Evolutionary conservation across 2,329 filamentous ascomycete genomes (phyloP).

Genomic region (Alternaria consortialis): DNA sequence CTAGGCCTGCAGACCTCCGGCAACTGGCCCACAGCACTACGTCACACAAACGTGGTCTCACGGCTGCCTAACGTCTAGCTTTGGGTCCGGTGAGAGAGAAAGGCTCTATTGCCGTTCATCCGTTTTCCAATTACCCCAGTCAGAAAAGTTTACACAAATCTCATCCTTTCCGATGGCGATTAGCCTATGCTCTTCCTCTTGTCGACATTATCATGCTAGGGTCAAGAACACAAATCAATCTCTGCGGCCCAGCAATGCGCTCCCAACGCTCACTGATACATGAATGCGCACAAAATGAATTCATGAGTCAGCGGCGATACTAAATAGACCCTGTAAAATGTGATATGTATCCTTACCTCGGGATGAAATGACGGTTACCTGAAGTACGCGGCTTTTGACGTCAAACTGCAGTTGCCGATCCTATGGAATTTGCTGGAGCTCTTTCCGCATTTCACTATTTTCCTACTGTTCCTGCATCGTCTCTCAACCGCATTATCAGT

Average conservation of each 20-base stretch:
- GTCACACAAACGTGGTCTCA: slow-evolving; percentile 5
- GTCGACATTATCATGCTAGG: too few species aligned
- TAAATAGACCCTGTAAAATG: not conserved
- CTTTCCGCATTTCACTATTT: slow-evolving; percentile 1
- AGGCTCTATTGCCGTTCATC: slow-evolving; percentile 2
- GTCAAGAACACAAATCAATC: not conserved
- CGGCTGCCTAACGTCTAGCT: slow-evolving; percentile 4
- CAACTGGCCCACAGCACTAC: slow-evolving; percentile 6
- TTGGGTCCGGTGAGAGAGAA: not conserved
- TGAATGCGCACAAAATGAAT: not conserved
- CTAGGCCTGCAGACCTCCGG: not conserved
- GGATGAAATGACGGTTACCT: not conserved
- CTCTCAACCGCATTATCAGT: not conserved
- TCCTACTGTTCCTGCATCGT: not conserved
- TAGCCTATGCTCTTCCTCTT: not conserved
- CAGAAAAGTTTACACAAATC: slow-evolving; percentile 6
- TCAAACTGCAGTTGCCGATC: slow-evolving; percentile 2
- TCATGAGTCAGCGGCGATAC: not conserved
- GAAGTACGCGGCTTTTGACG: slow-evolving; percentile 7
- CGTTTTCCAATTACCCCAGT: not conserved
- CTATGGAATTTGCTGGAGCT: slow-evolving; percentile 1
- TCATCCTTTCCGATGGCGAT: not conserved
- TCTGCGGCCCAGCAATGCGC: not conserved
- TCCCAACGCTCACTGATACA: not conserved
- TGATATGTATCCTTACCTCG: not conserved